A percentile compares a stretch with the other conserved stretches of the same genome.
phyloP scores from a whole-genome alignment of 805 yeast genomes.

The Starmerella floris region DNA sequence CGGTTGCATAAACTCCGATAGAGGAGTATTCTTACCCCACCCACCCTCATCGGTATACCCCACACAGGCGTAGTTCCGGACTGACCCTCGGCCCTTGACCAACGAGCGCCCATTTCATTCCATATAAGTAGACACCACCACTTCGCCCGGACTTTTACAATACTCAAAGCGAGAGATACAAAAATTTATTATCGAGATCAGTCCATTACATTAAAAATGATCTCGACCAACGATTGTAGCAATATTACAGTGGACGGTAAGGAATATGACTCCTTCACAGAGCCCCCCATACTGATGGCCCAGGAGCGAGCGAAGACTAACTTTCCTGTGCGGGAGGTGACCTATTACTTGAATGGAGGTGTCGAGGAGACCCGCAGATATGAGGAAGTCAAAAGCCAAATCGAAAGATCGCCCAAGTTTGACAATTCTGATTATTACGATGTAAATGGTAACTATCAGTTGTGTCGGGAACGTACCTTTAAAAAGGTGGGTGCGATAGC shows the following conservation, averaged over 20 bases:
- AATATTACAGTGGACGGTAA: slow-evolving; percentile 19
- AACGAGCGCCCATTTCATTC: too few species aligned
- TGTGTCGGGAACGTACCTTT: slow-evolving; percentile 29
- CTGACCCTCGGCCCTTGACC: not conserved
- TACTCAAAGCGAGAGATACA: too few species aligned
- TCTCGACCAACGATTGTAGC: slow-evolving; percentile 9
- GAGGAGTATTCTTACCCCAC: not conserved
- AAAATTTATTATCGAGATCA: too few species aligned
- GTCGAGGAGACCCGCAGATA: slow-evolving; percentile 28
- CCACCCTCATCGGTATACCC: not conserved
- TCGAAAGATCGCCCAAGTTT: slow-evolving; percentile 43
- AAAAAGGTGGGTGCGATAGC: slow-evolving; percentile 22
- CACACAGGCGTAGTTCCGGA: not conserved
- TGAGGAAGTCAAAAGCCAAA: slow-evolving; percentile 31
- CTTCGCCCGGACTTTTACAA: too few species aligned
- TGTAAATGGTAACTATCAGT: slow-evolving; percentile 30
- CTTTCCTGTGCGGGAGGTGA: slow-evolving; percentile 30
- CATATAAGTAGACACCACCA: too few species aligned
- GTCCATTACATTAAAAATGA: too few species aligned
- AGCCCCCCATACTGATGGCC: slow-evolving; percentile 29
- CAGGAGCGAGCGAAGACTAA: slow-evolving; percentile 30
- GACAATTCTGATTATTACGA: slow-evolving; percentile 35
- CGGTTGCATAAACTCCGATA: not conserved
- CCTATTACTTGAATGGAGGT: slow-evolving; percentile 34
- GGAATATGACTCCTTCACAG: slow-evolving; percentile 23